Conservation (phyloP, 1,284 basidiomycete species). For the Chalciporus sp. region DNA sequence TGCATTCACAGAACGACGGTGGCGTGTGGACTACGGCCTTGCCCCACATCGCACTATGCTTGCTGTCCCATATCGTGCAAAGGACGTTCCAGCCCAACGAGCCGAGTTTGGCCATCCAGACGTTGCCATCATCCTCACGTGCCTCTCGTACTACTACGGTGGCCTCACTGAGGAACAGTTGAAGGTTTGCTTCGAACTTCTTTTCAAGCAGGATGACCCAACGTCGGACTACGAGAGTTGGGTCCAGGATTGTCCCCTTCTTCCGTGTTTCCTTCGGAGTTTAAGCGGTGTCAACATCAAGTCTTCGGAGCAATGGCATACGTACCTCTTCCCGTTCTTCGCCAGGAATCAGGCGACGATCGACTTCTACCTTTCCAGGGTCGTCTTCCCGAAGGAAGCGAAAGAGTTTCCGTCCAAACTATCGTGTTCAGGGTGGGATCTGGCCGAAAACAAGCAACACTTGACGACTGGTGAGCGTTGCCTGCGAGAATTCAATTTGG, state of each 20-base stretch:
- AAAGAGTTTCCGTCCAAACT: conserved; percentile 50
- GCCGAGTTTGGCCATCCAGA: conserved; percentile 59
- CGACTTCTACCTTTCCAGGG: conserved; percentile 52
- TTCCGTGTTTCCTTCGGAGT: conserved; percentile 35
- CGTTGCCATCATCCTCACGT: conserved; percentile 49
- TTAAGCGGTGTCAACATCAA: conserved; percentile 45
- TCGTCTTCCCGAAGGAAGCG: conserved; percentile 51
- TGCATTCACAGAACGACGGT: conserved; percentile 45
- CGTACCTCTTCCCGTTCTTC: conserved; percentile 39
- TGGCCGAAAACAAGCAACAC: conserved; percentile 39
- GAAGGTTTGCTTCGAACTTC: conserved; percentile 39
- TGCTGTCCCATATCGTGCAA: conserved; percentile 42
- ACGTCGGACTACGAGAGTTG: conserved; percentile 45
- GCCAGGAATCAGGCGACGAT: conserved; percentile 41
- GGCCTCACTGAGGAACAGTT: conserved; percentile 48
- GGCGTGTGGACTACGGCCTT: conserved; percentile 58
- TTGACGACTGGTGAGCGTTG: conserved; percentile 25
- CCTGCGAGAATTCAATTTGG: neutral
- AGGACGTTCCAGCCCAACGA: neutral
- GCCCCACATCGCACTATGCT: conserved; percentile 46
- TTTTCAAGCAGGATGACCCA: conserved; percentile 49
- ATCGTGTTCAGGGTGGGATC: conserved; percentile 50
- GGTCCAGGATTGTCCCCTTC: conserved; percentile 27
- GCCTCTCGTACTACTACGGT: conserved; percentile 53
- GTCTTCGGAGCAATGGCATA: conserved; percentile 40